Conservation (phyloP, 352 stramenopile species). For the Phytophthora citrophthora region DNA sequence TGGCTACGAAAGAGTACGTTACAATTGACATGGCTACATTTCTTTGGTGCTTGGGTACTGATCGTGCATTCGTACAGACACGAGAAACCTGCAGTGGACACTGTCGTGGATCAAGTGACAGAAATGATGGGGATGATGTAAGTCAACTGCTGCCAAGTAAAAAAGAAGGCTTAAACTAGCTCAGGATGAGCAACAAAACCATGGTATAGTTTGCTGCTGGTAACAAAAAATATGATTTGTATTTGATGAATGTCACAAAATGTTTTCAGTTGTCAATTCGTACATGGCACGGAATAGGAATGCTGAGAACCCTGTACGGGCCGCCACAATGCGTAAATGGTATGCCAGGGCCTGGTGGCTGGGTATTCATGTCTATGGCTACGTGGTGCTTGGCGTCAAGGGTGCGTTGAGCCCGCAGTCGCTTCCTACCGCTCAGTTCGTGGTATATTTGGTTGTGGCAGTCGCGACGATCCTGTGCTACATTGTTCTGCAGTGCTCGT, state of each 20-base stretch:
- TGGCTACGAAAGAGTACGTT: conserved; percentile 37
- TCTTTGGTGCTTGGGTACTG: conserved; percentile 9
- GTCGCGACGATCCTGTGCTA: conserved; percentile 54
- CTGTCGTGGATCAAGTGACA: conserved; percentile 32
- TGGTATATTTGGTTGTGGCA: conserved; percentile 43
- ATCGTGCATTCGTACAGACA: conserved; percentile 8
- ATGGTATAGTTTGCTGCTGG: no score
- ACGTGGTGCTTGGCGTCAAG: conserved; percentile 55
- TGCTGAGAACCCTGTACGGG: conserved; percentile 30
- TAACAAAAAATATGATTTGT: conserved; percentile 23
- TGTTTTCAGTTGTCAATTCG: conserved; percentile 5
- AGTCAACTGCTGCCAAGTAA: neutral
- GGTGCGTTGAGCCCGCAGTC: conserved; percentile 32
- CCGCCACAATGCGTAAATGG: conserved; percentile 61
- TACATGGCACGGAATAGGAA: conserved; percentile 36
- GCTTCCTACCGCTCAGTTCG: conserved; percentile 50
- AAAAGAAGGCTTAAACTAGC: neutral
- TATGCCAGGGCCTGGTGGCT: conserved; percentile 77
- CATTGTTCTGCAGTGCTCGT: conserved; percentile 62
- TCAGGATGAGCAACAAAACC: no score
- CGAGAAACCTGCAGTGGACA: conserved; percentile 19
- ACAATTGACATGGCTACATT: conserved; percentile 19
- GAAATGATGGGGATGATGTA: conserved; percentile 47
- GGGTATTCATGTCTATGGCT: conserved; percentile 66
- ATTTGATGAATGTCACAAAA: conserved; percentile 16